Evolutionary conservation across 2,329 filamentous ascomycete species (phyloP).

Genomic region (Ceratocystis harringtonii): DNA sequence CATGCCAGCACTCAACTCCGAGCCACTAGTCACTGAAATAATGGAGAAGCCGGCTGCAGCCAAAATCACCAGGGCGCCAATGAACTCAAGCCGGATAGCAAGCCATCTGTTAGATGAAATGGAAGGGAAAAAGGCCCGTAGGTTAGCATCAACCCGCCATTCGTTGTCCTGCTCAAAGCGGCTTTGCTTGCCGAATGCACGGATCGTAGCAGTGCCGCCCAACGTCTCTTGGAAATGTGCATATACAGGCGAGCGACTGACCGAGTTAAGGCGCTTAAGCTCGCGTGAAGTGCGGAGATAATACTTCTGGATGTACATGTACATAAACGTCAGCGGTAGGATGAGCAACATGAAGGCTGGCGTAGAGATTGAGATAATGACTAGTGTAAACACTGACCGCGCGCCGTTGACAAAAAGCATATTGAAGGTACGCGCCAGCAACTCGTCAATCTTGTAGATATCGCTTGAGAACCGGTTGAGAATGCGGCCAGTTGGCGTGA

Average conservation of each 20-base stretch:
- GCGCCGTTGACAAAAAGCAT: conserved; percentile 76
- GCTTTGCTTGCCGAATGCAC: conserved; percentile 78
- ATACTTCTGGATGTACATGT: conserved; percentile 90
- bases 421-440: conserved; percentile 91
- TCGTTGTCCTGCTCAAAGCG: conserved; percentile 89
- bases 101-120: conserved; percentile 92
- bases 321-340: conserved; percentile 63
- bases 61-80: conserved; percentile 87
- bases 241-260: conserved; percentile 90
- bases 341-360: conserved; percentile 71
- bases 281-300: conserved; percentile 93
- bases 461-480: conserved; percentile 87
- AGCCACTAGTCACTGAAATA: conserved; percentile 57
- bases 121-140: conserved; percentile 88
- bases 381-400: conserved; percentile 66
- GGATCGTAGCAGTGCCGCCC: conserved; percentile 85
- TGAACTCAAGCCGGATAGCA: conserved; percentile 85
- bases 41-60: conserved; percentile 70
- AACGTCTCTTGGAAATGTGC: conserved; percentile 97
- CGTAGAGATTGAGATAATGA: conserved; percentile 67
- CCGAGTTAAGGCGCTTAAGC: conserved; percentile 87
- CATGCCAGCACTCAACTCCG: conserved; percentile 50
- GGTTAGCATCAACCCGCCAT: conserved; percentile 90
- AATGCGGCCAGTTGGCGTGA: conserved; percentile 89
- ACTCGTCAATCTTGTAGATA: conserved; percentile 74